These are phyloP conservation scores for Xylaria nigripes DNA, from an alignment of 495 filamentous ascomycete genomes.

Conservation along the genomic window DNA sequence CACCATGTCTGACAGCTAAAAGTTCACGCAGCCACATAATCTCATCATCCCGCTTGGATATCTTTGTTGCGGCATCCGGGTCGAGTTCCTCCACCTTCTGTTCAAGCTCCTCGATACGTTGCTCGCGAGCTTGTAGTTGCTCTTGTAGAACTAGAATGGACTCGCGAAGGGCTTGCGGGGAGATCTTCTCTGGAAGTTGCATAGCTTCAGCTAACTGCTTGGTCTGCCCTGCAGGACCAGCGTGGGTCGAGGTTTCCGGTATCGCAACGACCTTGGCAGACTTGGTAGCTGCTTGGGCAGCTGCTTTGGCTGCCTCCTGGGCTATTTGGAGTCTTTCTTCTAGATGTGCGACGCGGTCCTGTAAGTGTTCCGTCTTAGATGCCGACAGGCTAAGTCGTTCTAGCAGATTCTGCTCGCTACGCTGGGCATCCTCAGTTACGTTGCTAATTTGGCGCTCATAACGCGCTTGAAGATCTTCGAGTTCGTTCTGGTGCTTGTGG, in stretches of 20 bases:
- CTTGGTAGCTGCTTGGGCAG: constrained; percentile 73
- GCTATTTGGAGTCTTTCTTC: constrained; percentile 88
- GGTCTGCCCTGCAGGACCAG: constrained; percentile 32
- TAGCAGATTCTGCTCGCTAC: constrained; percentile 55
- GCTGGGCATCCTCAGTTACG: constrained; percentile 61
- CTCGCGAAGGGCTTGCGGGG: constrained; percentile 87
- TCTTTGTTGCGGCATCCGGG: constrained; percentile 64
- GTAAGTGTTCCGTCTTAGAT: constrained; percentile 68
- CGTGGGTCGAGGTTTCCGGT: constrained; percentile 23
- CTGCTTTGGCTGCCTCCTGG: constrained; percentile 81
- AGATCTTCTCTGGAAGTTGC: constrained; percentile 71
- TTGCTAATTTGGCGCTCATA: constrained; percentile 68
- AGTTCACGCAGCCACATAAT: constrained; percentile 93
- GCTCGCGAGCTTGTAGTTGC: constrained; percentile 89
- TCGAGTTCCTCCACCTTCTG: constrained; percentile 57
- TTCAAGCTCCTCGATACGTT: constrained; percentile 79
- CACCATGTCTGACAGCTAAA: constrained; percentile 78
- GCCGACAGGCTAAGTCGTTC: constrained; percentile 69
- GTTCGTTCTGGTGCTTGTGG: constrained; percentile 61
- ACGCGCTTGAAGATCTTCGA: constrained; percentile 56
- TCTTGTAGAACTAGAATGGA: constrained; percentile 94
- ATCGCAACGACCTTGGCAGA: constrained; percentile 61
- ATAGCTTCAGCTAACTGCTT: constrained; percentile 41
- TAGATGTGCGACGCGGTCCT: constrained; percentile 71
- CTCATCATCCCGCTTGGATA: constrained; percentile 85